Percentiles rank a stretch among this genome's conserved stretches.
phyloP scores from a whole-genome alignment of 2,329 filamentous ascomycete genomes.

The Camptophora hylomeconis region DNA sequence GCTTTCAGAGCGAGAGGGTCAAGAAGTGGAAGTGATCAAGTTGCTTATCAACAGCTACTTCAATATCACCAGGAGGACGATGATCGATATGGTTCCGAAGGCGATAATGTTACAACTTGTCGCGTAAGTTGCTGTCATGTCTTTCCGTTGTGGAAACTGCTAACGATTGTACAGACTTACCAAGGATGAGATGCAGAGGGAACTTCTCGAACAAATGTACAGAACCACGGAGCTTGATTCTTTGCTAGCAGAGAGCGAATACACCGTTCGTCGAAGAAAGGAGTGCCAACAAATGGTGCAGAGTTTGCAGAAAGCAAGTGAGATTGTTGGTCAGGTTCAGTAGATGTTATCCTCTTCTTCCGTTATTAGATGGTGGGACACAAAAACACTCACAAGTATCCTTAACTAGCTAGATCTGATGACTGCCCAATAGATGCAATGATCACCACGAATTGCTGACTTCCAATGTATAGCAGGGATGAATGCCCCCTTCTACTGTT shows the following conservation, averaged over 20 bases:
- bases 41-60: slow-evolving; percentile 93
- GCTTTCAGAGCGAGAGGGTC: slow-evolving; percentile 81
- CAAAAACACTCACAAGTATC: too few relatives aligned
- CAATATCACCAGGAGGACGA: slow-evolving; percentile 93
- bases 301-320: slow-evolving; percentile 73
- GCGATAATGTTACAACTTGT: slow-evolving; percentile 97
- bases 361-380: too few relatives aligned
- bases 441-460: too few relatives aligned
- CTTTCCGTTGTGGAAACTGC: slow-evolving; percentile 2
- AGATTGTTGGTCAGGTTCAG: slow-evolving; percentile 79
- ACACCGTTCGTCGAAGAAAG: slow-evolving; percentile 86
- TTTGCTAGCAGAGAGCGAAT: slow-evolving; percentile 93
- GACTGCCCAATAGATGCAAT: too few relatives aligned
- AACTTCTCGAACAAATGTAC: slow-evolving; percentile 97
- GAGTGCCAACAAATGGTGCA: slow-evolving; percentile 99
- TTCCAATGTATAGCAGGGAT: too few relatives aligned
- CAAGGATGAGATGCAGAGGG: slow-evolving; percentile 97
- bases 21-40: slow-evolving; percentile 98
- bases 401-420: too few relatives aligned
- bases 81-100: slow-evolving; percentile 99
- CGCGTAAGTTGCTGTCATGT: slow-evolving; percentile 54
- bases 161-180: slow-evolving; percentile 50
- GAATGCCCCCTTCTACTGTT: too few relatives aligned
- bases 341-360: too few relatives aligned
- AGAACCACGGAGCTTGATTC: slow-evolving; percentile 80